Evolutionary conservation across 2,329 filamentous ascomycete genomes (phyloP).

Genomic region (Cladophialophora chaetospira): DNA sequence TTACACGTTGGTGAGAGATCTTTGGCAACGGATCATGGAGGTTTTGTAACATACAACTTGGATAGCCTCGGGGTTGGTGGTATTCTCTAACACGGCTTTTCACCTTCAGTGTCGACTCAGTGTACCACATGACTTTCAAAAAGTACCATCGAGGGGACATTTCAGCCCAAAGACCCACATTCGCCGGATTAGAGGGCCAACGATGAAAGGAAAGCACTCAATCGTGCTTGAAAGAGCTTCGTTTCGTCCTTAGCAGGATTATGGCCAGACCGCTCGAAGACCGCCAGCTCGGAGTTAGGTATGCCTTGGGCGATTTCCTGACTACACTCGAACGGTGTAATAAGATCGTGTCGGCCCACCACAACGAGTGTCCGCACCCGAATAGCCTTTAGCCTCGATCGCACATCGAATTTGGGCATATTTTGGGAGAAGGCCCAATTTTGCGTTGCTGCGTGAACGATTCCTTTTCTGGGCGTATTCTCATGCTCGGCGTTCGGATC

Average conservation of each 20-base stretch:
- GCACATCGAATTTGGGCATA: slow-evolving; percentile 21
- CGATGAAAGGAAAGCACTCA: slow-evolving; percentile 15
- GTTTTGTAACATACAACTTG: too few species aligned
- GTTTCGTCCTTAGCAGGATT: slow-evolving; percentile 20
- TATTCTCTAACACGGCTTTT: too few species aligned
- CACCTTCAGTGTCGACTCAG: too few species aligned
- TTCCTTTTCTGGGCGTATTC: neutral
- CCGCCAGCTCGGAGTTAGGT: slow-evolving; percentile 9
- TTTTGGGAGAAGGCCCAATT: slow-evolving; percentile 19
- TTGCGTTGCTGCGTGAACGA: slow-evolving; percentile 6
- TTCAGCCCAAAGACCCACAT: too few species aligned
- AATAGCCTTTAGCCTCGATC: slow-evolving; percentile 11
- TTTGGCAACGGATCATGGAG: too few species aligned
- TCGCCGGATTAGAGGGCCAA: too few species aligned
- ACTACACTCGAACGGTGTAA: slow-evolving; percentile 10
- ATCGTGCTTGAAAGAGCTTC: slow-evolving; percentile 9
- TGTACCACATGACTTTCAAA: too few species aligned
- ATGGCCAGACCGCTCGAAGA: slow-evolving; percentile 22
- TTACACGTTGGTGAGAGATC: too few species aligned
- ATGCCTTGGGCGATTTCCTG: slow-evolving; percentile 12
- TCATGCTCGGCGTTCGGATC: neutral
- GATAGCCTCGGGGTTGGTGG: too few species aligned
- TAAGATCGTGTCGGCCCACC: slow-evolving; percentile 20
- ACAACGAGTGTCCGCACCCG: slow-evolving; percentile 17
- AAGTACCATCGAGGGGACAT: too few species aligned